Base-by-base conservation (phyloP, 2,329 filamentous ascomycete genomes). In the Exophiala viscosa region DNA sequence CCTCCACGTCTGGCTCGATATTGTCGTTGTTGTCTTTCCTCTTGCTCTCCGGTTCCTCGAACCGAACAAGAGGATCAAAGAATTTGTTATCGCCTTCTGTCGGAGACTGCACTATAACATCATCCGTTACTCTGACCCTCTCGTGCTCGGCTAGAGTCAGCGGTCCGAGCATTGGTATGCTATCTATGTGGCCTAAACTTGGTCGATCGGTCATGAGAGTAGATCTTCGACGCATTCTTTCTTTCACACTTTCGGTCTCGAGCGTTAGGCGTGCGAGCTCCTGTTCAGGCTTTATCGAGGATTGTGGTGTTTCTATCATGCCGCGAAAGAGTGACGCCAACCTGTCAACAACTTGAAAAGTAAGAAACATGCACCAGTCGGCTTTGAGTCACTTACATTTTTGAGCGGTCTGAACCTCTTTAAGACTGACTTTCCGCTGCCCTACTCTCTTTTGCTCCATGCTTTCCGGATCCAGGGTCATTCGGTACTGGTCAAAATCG, bases 191-290 rank as follows among this genome's bases (percentile, higher is more conserved):
- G 20, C 57, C 61, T 20, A 62, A 47, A 23, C 53, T 60, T 11
- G 64, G 65, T 20, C 62, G 64, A 39, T 59, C 54, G 38, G 50
- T 48, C 32, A 54, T 56, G 23, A 62, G 46, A 48, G 75, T 72
- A 20, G 77, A 77, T 51, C 72, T 69, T 55, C 75, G 68, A 50
- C 77, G 73, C 52, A 78, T 74, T 18, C 72, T 73, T 35, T 75
- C 77, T 60, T 82, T 80, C 35, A 77, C 76, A 42, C 76, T 76
- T 18, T 78, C 74, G 57, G 76, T 80, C 53, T 88, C 81, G 17
- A 96, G 76, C 1, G 90, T 90, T 35, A 91, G 80, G 45, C 90
- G 85, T 20, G 90, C 90, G 32, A 96, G 78, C 59, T 89, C 83
- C 61, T 87, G 85, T 3, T 85, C 84, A 1, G 90, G 90, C 39